These are phyloP conservation scores for Mycena kentingensis DNA, from an alignment of 768 basidiomycete genomes.

Conservation along the genomic window DNA sequence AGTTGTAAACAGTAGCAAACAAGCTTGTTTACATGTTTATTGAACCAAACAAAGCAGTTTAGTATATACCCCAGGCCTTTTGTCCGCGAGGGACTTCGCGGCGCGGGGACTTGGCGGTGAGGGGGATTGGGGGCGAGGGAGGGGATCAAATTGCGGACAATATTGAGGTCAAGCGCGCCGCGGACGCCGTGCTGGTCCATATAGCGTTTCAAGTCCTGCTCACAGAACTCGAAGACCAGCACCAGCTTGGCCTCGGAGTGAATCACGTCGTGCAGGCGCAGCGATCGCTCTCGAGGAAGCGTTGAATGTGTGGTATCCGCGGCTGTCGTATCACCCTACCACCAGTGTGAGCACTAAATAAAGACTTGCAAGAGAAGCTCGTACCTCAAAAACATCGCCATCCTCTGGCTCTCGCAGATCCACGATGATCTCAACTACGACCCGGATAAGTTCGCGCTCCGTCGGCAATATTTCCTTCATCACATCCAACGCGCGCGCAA, in stretches of 20 bases:
- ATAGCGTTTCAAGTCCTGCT: conserved; percentile 66
- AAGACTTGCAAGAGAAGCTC: background rate
- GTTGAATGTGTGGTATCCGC: conserved; percentile 30
- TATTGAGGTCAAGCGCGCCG: conserved; percentile 87
- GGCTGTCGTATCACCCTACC: conserved; percentile 28
- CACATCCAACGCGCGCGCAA: conserved; percentile 83
- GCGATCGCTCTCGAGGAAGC: conserved; percentile 21
- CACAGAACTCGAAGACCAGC: no score
- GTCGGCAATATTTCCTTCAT: conserved; percentile 78
- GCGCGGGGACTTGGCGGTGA: no score
- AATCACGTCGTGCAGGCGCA: conserved; percentile 56
- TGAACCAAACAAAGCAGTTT: no score
- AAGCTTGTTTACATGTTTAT: no score
- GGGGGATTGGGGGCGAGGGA: no score
- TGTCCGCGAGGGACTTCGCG: no score
- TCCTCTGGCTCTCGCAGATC: conserved; percentile 59
- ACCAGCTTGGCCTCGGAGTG: no score
- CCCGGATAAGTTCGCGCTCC: conserved; percentile 83
- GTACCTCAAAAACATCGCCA: conserved; percentile 35
- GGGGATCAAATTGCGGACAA: no score
- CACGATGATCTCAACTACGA: conserved; percentile 87
- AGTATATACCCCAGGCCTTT: no score
- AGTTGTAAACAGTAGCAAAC: no score
- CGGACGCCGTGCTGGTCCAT: conserved; percentile 70
- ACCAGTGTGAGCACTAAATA: background rate